Evolutionary conservation across 2,329 filamentous ascomycete species (phyloP), one percentile per base, ranked within the genome.

Genomic region (Fusarium mundagurra): DNA sequence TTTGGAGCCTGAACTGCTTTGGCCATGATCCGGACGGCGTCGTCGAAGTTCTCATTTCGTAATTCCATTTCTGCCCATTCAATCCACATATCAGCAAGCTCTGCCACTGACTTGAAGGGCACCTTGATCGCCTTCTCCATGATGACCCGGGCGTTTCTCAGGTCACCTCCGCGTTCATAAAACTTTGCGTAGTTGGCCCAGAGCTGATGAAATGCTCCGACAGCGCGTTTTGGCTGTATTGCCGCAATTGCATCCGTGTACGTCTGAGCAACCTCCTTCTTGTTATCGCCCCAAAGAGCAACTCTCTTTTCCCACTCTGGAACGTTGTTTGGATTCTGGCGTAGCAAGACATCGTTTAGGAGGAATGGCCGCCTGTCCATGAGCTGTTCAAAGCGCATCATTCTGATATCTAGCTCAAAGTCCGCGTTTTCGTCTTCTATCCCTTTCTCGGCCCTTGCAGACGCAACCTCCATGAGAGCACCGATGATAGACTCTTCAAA

Each of bases 1-100:
- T 98, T 98, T 0, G 96, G 95, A n/a, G 96, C 94, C 82, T 98
- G 95, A 10, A 96, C 96, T 24, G 96, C 96, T 83, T 98, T 98
- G 45, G 94, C 94, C 95, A 99, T 98, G 81, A 99, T 96, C 70
- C 93, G 92, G 72, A 98, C 92, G 7, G 97, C 96, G 78, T 94
- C 93, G 80, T 98, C 95, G 74, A 98, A 98, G 80, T 98, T 97
- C 79, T 98, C 95, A 79, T 95, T 95, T 55, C 96, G 93, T 55
- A 99, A 88, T 82, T 99, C 96, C 93, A 99, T 94, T 83, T 99
- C 96, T 2, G 97, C 96, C 96, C 96, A 99, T 84, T 98, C 95
- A 73, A 97, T 97, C 96, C 96, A 99, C 89, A 96, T 97, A 79
- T 99, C 96, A 27, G 96, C 96, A 66, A 99, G 88, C 83, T 99